phyloP scores from a whole-genome alignment of 345 rosid genomes.

The Eucalyptus regnans region DNA sequence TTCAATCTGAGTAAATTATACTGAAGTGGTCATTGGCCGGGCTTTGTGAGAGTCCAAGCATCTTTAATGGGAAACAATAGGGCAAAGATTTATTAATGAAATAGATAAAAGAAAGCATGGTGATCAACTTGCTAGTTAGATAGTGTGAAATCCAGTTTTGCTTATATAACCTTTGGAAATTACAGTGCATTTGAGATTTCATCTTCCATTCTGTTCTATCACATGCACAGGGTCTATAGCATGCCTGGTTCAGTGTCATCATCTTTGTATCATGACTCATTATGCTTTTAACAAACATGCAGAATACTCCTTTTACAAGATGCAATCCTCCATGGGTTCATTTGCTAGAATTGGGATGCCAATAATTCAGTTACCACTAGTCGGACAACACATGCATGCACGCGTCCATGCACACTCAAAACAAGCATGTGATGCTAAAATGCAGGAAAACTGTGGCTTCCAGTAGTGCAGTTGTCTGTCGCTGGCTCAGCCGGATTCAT shows the following conservation, averaged over 20 bases:
- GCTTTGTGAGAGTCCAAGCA: neutral
- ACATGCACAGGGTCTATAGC: neutral
- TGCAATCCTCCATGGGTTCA: neutral
- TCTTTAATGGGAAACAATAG: neutral
- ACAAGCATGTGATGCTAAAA: neutral
- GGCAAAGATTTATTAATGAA: neutral
- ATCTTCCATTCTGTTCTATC: neutral
- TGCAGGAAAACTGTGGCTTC: neutral
- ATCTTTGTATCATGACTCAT: neutral
- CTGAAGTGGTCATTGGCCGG: neutral
- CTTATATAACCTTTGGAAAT: neutral
- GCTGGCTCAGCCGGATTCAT: neutral
- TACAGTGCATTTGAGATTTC: neutral
- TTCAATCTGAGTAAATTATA: neutral
- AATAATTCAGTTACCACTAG: neutral
- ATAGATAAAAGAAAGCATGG: neutral
- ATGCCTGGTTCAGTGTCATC: neutral
- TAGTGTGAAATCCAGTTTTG: neutral
- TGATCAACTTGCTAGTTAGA: neutral
- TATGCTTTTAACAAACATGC: neutral
- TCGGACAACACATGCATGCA: slow-evolving; percentile 10
- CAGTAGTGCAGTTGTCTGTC: neutral
- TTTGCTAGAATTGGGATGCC: neutral
- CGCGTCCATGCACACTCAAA: neutral
- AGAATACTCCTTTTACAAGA: neutral